Base-by-base conservation (phyloP, 306 rosid genomes). In the Vigna angularis region DNA sequence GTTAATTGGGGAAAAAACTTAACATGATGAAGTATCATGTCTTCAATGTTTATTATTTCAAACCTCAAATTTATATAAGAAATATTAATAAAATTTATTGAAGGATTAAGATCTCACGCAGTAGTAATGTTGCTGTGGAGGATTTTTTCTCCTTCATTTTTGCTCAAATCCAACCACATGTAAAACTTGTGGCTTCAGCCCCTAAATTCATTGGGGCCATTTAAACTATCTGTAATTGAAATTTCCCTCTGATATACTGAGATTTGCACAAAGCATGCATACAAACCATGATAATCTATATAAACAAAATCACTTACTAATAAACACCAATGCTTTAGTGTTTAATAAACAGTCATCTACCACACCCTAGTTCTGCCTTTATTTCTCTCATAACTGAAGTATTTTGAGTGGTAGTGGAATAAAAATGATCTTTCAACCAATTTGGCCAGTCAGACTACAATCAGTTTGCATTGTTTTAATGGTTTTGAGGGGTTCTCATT, bases 251-350 rank as follows among this genome's bases (percentile, higher is more conserved):
- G 73, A 10, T 52, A 17, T 51, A 65, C 24, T 36, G 42, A 26
- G 73, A 76, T 66, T 50, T 36, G 16, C 80, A 51, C 20, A 9
- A 65, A 51, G 56, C 66, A 40, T 65, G 80, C 3, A 7, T 48
- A 15, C 62, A 52, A 51, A 66, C 68, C 74, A 55, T 40, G 17
- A 55, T 52, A 24, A 65, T 55, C 45, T 40, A 42, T 44, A 62
- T 42, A 28, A 77, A 42, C 10, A 22, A 52, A 52, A 28, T 28
- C 30, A 18, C 17, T 42, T 26, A 40, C 58, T 63, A 52, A 40
- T 20, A 77, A 40, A 53, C 20, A 65, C 47, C 73, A 76, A 76
- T 22, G 36, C 28, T 64, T 63, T 75, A 34, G 58, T 75, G 73
- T 52, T 52, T 20, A 18, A 52, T 15, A 42, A 42, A 65, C 40